Evolutionary conservation across 148 eudicot genomes (phyloP).

Genomic region (Euryodendron excelsum): DNA sequence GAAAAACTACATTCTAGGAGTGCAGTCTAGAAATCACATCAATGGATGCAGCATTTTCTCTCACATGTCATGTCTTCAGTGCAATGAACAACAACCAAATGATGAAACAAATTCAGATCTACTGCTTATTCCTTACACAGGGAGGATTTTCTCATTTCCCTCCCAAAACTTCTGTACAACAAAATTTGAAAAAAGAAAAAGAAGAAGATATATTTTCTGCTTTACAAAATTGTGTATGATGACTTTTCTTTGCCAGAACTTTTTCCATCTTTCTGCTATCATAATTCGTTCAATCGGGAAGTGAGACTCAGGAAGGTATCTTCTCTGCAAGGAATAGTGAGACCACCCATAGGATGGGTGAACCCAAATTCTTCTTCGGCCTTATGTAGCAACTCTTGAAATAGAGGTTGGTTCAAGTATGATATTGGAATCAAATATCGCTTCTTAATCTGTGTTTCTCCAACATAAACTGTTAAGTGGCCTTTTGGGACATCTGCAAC

Average conservation of each 20-base stretch:
- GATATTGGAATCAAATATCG: conserved; percentile 21
- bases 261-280: not conserved
- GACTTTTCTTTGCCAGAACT: not conserved
- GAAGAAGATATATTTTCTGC: too few relatives aligned
- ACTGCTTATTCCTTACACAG: too few relatives aligned
- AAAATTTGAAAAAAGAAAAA: too few relatives aligned
- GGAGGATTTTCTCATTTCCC: too few relatives aligned
- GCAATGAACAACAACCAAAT: too few relatives aligned
- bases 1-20: too few relatives aligned
- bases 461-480: conserved; percentile 29
- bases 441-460: conserved; percentile 15
- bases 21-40: too few relatives aligned
- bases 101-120: too few relatives aligned
- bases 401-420: conserved; percentile 22
- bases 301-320: conserved; percentile 28
- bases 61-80: too few relatives aligned
- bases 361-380: conserved; percentile 42
- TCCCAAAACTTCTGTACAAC: too few relatives aligned
- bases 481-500: conserved; percentile 32
- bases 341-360: conserved; percentile 42
- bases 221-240: not conserved
- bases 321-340: conserved; percentile 32
- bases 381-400: conserved; percentile 20
- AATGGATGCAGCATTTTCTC: too few relatives aligned
- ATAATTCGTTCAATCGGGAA: conserved; percentile 10